Conservation (phyloP, 495 filamentous ascomycete genomes). For the Apiosordaria backusii region DNA sequence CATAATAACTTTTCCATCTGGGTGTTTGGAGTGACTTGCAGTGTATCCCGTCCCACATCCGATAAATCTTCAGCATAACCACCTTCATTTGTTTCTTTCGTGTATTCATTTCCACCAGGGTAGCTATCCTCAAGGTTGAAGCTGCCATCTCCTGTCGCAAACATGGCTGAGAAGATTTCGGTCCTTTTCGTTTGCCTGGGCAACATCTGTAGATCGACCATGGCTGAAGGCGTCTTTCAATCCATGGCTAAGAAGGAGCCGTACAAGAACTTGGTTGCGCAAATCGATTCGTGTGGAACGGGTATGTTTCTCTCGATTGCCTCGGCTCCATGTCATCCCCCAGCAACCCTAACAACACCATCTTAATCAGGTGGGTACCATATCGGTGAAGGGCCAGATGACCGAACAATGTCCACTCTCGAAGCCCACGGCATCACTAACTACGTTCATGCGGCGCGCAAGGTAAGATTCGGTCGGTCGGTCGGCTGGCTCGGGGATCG, state of each 20-base stretch:
- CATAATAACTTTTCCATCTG: too few species aligned
- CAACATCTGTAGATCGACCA: conserved; percentile 92
- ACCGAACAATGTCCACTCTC: conserved; percentile 80
- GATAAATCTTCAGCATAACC: neutral
- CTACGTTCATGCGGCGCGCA: conserved; percentile 74
- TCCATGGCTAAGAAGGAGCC: conserved; percentile 56
- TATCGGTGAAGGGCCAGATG: conserved; percentile 66
- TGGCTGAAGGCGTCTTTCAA: conserved; percentile 93
- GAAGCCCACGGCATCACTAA: conserved; percentile 66
- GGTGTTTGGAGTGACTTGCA: too few species aligned
- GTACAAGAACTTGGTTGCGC: conserved; percentile 56
- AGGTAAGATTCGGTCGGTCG: conserved; percentile 44
- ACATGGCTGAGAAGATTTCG: conserved; percentile 49
- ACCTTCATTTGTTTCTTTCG: conserved; percentile 5
- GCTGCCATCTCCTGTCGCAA: neutral
- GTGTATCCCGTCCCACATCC: too few species aligned
- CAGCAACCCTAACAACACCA: conserved; percentile 6
- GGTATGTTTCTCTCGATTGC: conserved; percentile 15
- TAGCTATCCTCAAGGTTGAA: neutral
- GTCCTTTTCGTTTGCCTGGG: conserved; percentile 95
- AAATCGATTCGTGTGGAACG: conserved; percentile 87
- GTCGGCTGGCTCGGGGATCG: neutral
- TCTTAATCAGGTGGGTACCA: conserved; percentile 63
- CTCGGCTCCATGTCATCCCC: neutral
- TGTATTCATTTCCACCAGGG: neutral